These are phyloP conservation scores for Malus hybrid DNA, from an alignment of 331 rosid species.

Conservation along the genomic window DNA sequence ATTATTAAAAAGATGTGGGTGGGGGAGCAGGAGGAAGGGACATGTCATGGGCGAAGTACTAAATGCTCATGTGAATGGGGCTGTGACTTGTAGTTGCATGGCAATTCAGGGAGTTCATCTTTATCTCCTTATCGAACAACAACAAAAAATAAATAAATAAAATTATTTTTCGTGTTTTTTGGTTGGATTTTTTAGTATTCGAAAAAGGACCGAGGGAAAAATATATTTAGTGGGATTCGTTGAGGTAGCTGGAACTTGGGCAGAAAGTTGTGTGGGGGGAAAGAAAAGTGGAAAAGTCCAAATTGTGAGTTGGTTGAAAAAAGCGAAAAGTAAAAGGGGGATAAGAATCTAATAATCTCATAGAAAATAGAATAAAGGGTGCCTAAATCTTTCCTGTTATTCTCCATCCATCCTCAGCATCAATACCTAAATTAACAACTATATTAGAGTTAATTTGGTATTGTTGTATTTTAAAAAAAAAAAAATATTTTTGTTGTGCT, in stretches of 20 bases:
- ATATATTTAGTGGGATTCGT: background rate
- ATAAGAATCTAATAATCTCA: too few relatives aligned
- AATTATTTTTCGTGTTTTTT: too few relatives aligned
- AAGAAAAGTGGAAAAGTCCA: background rate
- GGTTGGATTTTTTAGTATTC: too few relatives aligned
- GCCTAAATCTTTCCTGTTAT: too few relatives aligned
- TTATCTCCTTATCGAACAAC: background rate
- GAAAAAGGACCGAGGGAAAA: too few relatives aligned
- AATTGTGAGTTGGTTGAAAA: background rate
- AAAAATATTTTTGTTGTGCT: accelerated
- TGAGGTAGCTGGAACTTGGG: background rate
- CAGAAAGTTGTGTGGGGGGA: background rate
- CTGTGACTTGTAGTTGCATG: background rate
- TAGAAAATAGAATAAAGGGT: background rate
- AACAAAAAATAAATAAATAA: background rate
- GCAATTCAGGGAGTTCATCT: background rate
- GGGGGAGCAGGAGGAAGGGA: background rate
- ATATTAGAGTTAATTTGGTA: too few relatives aligned
- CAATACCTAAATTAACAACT: too few relatives aligned
- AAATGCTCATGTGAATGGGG: background rate
- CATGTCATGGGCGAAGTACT: background rate
- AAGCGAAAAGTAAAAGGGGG: background rate
- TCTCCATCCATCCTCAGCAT: too few relatives aligned
- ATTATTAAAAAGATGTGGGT: background rate
- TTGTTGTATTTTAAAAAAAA: too few relatives aligned